These are phyloP conservation scores for Candida bentonensis DNA, from an alignment of 805 yeast genomes.

Conservation along the genomic window DNA sequence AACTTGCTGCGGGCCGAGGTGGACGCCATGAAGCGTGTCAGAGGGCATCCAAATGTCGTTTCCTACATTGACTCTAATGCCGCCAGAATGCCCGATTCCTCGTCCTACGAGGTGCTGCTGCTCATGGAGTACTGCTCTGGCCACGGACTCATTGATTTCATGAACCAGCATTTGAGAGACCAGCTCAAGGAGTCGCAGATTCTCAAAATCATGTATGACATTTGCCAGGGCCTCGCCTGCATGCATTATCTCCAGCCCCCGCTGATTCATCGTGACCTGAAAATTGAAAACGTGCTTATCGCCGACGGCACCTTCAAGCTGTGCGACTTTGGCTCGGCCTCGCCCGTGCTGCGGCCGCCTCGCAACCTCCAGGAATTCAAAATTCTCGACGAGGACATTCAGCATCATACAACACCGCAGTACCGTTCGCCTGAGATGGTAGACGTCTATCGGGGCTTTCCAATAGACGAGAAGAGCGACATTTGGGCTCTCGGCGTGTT, in stretches of 20 bases:
- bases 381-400: constrained; percentile 66
- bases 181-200: constrained; percentile 69
- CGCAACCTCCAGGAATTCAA: constrained; percentile 60
- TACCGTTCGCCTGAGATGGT: constrained; percentile 95
- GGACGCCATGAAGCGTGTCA: constrained; percentile 85
- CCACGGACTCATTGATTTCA: constrained; percentile 68
- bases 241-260: constrained; percentile 66
- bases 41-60: constrained; percentile 69
- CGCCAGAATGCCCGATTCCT: constrained; percentile 38
- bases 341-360: constrained; percentile 60
- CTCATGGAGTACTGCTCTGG: constrained; percentile 90
- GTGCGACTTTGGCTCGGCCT: constrained; percentile 89
- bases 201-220: constrained; percentile 69
- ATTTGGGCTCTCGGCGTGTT: constrained; percentile 96
- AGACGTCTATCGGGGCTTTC: constrained; percentile 66
- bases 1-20: constrained; percentile 85
- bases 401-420: constrained; percentile 90
- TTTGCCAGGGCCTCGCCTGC: constrained; percentile 61
- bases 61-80: constrained; percentile 94
- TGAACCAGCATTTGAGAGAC: constrained; percentile 73
- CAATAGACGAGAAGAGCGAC: constrained; percentile 85
- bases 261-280: constrained; percentile 81
- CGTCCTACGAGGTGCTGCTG: constrained; percentile 71
- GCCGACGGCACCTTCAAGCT: constrained; percentile 61
- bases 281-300: constrained; percentile 85